Conservation (phyloP, 257 asterid species). For the Solanum tacnaense region DNA sequence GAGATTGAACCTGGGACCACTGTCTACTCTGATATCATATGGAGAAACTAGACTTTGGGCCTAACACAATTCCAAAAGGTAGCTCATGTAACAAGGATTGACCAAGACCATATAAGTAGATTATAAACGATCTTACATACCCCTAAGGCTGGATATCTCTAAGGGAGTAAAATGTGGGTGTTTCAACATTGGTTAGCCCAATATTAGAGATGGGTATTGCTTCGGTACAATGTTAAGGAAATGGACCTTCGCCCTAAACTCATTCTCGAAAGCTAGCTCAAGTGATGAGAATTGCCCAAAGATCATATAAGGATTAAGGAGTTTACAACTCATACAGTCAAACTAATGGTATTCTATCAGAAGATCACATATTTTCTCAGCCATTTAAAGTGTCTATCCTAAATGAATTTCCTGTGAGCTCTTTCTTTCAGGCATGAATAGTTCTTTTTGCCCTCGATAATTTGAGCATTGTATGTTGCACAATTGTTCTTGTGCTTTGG, state of each 20-base stretch:
- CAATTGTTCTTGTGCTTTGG: not conserved
- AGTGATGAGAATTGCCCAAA: not conserved
- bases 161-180: not conserved
- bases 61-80: not conserved
- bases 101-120: not conserved
- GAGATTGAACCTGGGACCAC: not conserved
- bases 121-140: not conserved
- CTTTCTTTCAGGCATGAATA: not conserved
- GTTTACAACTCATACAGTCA: not conserved
- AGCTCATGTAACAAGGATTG: not conserved
- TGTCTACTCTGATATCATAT: not conserved
- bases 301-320: not conserved
- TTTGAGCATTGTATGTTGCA: not conserved
- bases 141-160: not conserved
- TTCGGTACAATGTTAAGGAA: not conserved
- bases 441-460: not conserved
- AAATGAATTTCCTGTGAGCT: not conserved
- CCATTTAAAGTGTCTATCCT: not conserved
- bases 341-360: not conserved
- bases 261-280: not conserved
- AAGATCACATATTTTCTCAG: not conserved
- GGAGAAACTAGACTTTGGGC: not conserved
- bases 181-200: not conserved
- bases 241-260: not conserved
- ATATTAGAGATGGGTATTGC: not conserved